Conservation (phyloP, 208 protist genomes). For the Blechomonas ayalai region DNA sequence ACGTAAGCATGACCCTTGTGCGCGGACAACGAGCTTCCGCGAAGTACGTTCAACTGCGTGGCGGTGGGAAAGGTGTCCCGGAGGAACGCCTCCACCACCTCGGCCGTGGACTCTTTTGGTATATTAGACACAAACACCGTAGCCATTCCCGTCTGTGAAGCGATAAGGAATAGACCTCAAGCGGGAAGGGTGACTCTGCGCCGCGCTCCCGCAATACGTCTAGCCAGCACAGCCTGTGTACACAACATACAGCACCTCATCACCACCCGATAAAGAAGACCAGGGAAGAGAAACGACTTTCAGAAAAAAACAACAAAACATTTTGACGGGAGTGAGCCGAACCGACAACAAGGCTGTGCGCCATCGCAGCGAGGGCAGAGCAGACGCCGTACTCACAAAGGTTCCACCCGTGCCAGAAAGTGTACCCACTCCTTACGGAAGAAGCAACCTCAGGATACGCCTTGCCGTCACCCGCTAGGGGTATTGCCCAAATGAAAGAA, state of each 20-base stretch:
- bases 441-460: too few species aligned
- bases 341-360: too few species aligned
- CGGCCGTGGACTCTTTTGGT: slow-evolving; percentile 9
- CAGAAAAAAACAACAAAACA: slow-evolving; percentile 9
- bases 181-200: not conserved
- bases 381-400: too few species aligned
- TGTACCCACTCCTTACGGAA: too few species aligned
- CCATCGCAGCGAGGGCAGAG: too few species aligned
- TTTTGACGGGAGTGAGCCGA: too few species aligned
- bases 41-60: slow-evolving; percentile 15
- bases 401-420: too few species aligned
- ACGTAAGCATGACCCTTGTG: slow-evolving; percentile 50
- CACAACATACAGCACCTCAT: not conserved
- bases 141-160: slow-evolving; percentile 8
- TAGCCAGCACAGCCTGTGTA: slow-evolving; percentile 3
- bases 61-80: slow-evolving; percentile 11
- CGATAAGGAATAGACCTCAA: not conserved
- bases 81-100: slow-evolving; percentile 20
- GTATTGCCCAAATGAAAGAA: slow-evolving; percentile 4
- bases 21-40: slow-evolving; percentile 1
- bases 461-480: too few species aligned
- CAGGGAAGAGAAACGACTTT: slow-evolving; percentile 1
- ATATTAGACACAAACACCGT: slow-evolving; percentile 40
- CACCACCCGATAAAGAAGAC: slow-evolving; percentile 4
- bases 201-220: not conserved